A percentile compares a stretch with the other conserved stretches of the same genome.
Evolutionary conservation across 805 yeast species (phyloP).

Genomic region (Yarrowia divulgata): DNA sequence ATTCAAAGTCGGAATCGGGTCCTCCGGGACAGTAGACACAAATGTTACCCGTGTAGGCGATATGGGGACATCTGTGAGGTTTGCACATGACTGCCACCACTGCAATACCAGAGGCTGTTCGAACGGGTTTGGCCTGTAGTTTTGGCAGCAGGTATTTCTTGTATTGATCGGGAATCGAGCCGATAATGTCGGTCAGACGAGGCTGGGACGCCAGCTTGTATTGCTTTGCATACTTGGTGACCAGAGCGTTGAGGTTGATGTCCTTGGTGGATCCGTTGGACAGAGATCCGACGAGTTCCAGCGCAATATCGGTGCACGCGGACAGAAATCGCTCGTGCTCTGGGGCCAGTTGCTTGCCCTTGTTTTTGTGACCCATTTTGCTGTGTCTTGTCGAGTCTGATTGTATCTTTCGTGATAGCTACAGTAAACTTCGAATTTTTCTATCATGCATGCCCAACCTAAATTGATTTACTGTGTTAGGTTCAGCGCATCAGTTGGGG

Average conservation of each 20-base stretch:
- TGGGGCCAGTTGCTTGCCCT: slow-evolving; percentile 73
- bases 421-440: slow-evolving; percentile 8
- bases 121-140: slow-evolving; percentile 96
- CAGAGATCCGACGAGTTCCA: slow-evolving; percentile 81
- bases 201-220: slow-evolving; percentile 93
- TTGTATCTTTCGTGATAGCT: not conserved
- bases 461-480: slow-evolving; percentile 13
- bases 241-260: slow-evolving; percentile 88
- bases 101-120: slow-evolving; percentile 98
- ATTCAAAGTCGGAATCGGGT: slow-evolving; percentile 97
- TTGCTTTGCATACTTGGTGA: slow-evolving; percentile 84
- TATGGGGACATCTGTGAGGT: slow-evolving; percentile 98
- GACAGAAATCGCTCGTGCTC: slow-evolving; percentile 92
- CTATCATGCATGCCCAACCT: slow-evolving; percentile 35
- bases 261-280: slow-evolving; percentile 67
- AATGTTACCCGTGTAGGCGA: slow-evolving; percentile 97
- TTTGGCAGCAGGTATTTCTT: slow-evolving; percentile 90
- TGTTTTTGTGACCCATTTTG: slow-evolving; percentile 48
- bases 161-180: slow-evolving; percentile 95
- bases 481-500: not conserved
- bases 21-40: slow-evolving; percentile 99
- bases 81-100: slow-evolving; percentile 99
- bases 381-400: not conserved
- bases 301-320: slow-evolving; percentile 90
- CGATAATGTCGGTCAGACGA: slow-evolving; percentile 89